Base-by-base conservation (phyloP, 23 red algal genomes). In the Gracilariopsis chorda region DNA sequence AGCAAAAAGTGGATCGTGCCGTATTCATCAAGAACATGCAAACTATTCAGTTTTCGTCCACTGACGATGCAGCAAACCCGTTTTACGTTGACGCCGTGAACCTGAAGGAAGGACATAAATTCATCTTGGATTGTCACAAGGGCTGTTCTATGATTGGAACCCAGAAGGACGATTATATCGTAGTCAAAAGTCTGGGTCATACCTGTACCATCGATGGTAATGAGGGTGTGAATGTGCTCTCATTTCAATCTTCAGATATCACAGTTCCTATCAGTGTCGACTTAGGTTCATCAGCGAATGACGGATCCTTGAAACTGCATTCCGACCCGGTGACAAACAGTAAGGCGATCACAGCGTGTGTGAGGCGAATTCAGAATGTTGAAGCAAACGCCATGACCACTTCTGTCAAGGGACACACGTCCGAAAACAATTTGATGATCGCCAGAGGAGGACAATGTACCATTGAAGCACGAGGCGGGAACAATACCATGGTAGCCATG, bases 11-110 rank as follows among this genome's bases (percentile, higher is more conserved):
- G 33, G 63, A 70, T 40, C 63, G 63, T 32, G 63, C 36, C 2
- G 63, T 70, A 70, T 70, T 70, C 63, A 70, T 70, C 35, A 70
- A 70, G 63, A 70, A 70, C 27, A 70, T 70, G 35, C 34, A 70
- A 29, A 70, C 63, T 8, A 42, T 42, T 42, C 63, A 70, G 35
- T 42, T 70, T 4, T 34, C 35, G 1, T 42, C 6, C 47, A 42
- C 34, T 4, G 4, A 27, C 2, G 5, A 35, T 29, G 47, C 14
- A 8, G 45, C 2, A 2, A 78, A 55, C 36, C 40, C 73, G 1
- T 78, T 78, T 24, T 43, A 78, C 20, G 44, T 53, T 10, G 73
- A 78, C 47, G 14, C 20, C 73, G 39, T 33, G 11, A 78, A 78
- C 27, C 51, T 78, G 19, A 46, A 35, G 1, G 6, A 29, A 2